A percentile compares a stretch with the other conserved stretches of the same genome.
phyloP scores from a whole-genome alignment of 1,284 basidiomycete genomes.

The Cutaneotrichosporon daszewskae region DNA sequence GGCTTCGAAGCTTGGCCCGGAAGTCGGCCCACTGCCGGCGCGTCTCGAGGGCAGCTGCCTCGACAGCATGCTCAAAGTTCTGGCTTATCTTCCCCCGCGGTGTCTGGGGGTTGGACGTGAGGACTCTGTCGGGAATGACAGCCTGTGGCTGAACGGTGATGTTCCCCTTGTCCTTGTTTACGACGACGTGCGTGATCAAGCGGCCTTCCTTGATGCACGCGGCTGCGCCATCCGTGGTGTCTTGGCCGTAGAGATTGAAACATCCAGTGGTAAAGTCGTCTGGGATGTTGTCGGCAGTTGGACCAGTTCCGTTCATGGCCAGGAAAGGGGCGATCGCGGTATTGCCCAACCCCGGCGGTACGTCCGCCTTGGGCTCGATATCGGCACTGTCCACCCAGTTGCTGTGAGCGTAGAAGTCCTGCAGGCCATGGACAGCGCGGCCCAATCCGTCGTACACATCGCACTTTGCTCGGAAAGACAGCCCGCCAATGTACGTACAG shows the following conservation, averaged over 20 bases:
- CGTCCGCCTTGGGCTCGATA: background rate
- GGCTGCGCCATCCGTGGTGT: conserved; percentile 3
- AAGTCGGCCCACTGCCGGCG: conserved; percentile 10
- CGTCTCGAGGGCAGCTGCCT: conserved; percentile 4
- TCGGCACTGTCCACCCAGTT: conserved; percentile 4
- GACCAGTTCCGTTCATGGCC: background rate
- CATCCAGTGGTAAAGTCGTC: conserved; percentile 7
- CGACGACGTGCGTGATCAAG: conserved; percentile 1
- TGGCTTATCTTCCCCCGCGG: too few species aligned
- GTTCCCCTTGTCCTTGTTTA: conserved; percentile 10
- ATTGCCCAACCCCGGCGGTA: background rate
- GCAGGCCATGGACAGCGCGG: conserved; percentile 5
- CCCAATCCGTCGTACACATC: conserved; percentile 4
- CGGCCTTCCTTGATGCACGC: conserved; percentile 7
- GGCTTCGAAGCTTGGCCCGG: background rate
- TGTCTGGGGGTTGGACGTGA: background rate
- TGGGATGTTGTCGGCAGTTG: conserved; percentile 1
- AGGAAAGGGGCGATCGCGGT: too few species aligned
- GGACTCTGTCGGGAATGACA: background rate
- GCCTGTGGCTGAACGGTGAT: conserved; percentile 1
- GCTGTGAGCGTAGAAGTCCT: conserved; percentile 8
- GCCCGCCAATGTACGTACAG: conserved; percentile 1
- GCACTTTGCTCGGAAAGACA: conserved; percentile 3
- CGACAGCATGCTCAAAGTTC: conserved; percentile 5
- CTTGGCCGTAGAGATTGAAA: conserved; percentile 2